Conservation (phyloP, 2,329 filamentous ascomycete species). For the Knufia petricola region DNA sequence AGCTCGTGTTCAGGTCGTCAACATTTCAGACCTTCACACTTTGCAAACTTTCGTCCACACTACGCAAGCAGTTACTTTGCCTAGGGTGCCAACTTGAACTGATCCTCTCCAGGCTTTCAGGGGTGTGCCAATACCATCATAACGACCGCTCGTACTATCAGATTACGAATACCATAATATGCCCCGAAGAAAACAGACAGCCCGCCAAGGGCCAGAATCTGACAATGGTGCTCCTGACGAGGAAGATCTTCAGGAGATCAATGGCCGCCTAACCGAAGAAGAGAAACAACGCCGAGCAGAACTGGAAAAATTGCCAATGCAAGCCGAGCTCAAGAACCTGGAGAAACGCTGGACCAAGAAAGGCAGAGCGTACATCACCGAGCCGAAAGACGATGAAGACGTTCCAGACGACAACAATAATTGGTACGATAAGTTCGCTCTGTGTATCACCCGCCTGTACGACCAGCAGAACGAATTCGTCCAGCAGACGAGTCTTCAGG, state of each 20-base stretch:
- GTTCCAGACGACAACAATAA: constrained; percentile 6
- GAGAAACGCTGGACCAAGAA: constrained; percentile 10
- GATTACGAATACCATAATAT: too few relatives aligned
- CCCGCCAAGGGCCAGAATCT: neutral
- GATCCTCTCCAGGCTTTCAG: too few relatives aligned
- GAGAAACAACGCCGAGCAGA: constrained; percentile 3
- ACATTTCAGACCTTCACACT: neutral
- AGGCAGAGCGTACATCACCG: constrained; percentile 4
- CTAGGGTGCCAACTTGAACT: too few relatives aligned
- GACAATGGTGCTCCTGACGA: constrained; percentile 4
- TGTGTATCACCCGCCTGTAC: constrained; percentile 3
- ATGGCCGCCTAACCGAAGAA: constrained; percentile 6
- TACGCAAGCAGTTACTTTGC: neutral
- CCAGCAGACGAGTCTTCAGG: constrained; percentile 56
- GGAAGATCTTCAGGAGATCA: constrained; percentile 9
- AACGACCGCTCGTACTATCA: too few relatives aligned
- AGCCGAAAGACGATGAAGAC: constrained; percentile 9
- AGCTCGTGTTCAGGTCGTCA: neutral
- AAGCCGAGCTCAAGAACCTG: constrained; percentile 7
- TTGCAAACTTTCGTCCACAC: neutral
- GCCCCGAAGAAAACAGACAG: constrained; percentile 2
- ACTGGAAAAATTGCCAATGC: constrained; percentile 9
- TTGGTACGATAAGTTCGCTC: constrained; percentile 9
- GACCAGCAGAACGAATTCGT: constrained; percentile 3
- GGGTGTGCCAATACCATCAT: too few relatives aligned